phyloP scores from a whole-genome alignment of 2,329 filamentous ascomycete species.

The Nigrograna mackinnonii region DNA sequence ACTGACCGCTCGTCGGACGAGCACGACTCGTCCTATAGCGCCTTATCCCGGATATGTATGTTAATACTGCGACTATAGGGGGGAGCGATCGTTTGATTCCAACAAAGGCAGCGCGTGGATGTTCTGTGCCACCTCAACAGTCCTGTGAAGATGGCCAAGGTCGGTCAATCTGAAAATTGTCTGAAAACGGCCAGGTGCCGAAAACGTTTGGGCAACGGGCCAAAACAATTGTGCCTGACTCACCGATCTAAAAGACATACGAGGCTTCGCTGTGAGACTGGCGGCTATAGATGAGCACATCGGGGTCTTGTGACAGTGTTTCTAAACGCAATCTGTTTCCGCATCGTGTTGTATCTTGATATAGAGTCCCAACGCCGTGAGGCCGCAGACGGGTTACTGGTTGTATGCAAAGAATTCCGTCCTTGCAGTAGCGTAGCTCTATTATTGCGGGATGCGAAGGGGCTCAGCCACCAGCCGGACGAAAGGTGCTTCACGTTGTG shows the following conservation, averaged over 20 bases:
- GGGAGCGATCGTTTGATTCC: too few species aligned
- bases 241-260: constrained; percentile 14
- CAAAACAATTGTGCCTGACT: too few species aligned
- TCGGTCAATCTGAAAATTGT: constrained; percentile 5
- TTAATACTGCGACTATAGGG: too few species aligned
- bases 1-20: constrained; percentile 4
- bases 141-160: too few species aligned
- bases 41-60: too few species aligned
- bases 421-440: constrained; percentile 23
- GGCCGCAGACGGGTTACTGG: constrained; percentile 18
- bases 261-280: too few species aligned
- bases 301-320: constrained; percentile 16
- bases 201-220: background rate
- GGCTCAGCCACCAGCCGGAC: constrained; percentile 10
- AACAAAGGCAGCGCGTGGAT: too few species aligned
- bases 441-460: background rate
- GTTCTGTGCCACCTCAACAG: constrained; percentile 19
- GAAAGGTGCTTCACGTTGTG: constrained; percentile 15
- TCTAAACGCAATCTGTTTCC: too few species aligned
- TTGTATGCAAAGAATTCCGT: constrained; percentile 23
- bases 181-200: background rate
- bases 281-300: too few species aligned
- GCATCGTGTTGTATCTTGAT: constrained; percentile 22
- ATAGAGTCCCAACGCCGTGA: constrained; percentile 19
- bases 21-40: too few species aligned